Evolutionary conservation across 352 stramenopile species (phyloP).

Genomic region (Phytophthora syringae): DNA sequence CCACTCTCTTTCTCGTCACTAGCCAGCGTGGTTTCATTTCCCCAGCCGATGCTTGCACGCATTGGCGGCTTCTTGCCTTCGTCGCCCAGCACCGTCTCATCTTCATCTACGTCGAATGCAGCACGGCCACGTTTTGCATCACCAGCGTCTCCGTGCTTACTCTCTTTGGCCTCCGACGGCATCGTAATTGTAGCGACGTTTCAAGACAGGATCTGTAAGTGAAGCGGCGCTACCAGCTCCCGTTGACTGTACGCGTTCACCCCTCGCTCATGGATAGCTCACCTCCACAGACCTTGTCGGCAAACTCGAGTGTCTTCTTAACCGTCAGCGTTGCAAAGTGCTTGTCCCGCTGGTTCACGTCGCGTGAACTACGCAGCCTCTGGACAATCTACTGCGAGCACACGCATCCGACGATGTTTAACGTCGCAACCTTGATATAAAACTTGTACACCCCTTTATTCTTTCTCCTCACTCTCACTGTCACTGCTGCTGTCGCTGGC

Average conservation of each 20-base stretch:
- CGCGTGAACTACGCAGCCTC: slow-evolving; percentile 27
- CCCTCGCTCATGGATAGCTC: too few relatives aligned
- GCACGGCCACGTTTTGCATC: slow-evolving; percentile 27
- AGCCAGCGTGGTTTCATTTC: slow-evolving; percentile 40
- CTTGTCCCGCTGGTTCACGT: slow-evolving; percentile 38
- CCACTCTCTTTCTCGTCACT: slow-evolving; percentile 38
- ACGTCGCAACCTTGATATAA: slow-evolving; percentile 25
- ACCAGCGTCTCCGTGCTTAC: slow-evolving; percentile 25
- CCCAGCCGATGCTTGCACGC: slow-evolving; percentile 71
- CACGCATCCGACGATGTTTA: slow-evolving; percentile 39
- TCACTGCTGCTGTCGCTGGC: slow-evolving; percentile 33
- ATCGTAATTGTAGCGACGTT: slow-evolving; percentile 18
- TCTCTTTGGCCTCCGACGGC: slow-evolving; percentile 35
- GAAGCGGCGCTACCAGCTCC: too few relatives aligned
- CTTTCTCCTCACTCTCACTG: slow-evolving; percentile 23
- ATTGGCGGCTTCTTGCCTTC: slow-evolving; percentile 57
- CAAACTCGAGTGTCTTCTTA: slow-evolving; percentile 54
- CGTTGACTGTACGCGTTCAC: too few relatives aligned
- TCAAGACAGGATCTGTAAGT: slow-evolving; percentile 21
- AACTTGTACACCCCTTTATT: neutral
- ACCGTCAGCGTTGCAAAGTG: slow-evolving; percentile 33
- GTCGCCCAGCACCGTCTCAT: slow-evolving; percentile 45
- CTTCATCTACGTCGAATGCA: slow-evolving; percentile 60
- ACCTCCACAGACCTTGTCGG: slow-evolving; percentile 75
- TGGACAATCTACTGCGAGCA: slow-evolving; percentile 2